phyloP scores from a whole-genome alignment of 257 asterid species.

The Nemophila menziesii region DNA sequence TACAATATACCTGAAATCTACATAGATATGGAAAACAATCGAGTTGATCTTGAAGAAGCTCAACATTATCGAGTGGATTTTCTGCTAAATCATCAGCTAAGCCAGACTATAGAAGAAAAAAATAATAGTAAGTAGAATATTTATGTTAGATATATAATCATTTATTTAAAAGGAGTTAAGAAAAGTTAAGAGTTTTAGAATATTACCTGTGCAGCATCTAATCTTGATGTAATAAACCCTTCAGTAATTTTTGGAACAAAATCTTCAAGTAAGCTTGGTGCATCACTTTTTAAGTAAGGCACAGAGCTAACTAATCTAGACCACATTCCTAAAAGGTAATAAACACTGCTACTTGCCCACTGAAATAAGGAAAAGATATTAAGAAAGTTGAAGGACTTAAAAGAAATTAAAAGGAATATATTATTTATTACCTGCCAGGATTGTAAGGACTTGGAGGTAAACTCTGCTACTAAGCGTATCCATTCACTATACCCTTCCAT shows the following conservation, averaged over 20 bases:
- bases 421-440: constrained; percentile 79
- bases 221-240: constrained; percentile 89
- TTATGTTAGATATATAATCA: constrained; percentile 1
- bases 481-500: constrained; percentile 96
- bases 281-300: constrained; percentile 90
- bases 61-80: constrained; percentile 90
- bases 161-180: constrained; percentile 1
- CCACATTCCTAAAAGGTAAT: constrained; percentile 96
- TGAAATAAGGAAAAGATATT: constrained; percentile 18
- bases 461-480: constrained; percentile 96
- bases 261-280: constrained; percentile 94
- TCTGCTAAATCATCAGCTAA: constrained; percentile 72
- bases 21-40: constrained; percentile 91
- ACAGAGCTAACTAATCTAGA: constrained; percentile 94
- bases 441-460: constrained; percentile 75
- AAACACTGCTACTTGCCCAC: constrained; percentile 99
- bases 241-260: constrained; percentile 89
- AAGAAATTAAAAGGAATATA: neutral
- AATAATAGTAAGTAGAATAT: constrained; percentile 7
- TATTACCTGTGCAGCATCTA: constrained; percentile 88
- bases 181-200: neutral
- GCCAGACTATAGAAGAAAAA: constrained; percentile 45
- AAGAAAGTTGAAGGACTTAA: neutral
- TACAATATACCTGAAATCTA: constrained; percentile 68
- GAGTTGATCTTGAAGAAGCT: constrained; percentile 96